Base-by-base conservation (phyloP, 495 filamentous ascomycete genomes). In the Halenospora varia region DNA sequence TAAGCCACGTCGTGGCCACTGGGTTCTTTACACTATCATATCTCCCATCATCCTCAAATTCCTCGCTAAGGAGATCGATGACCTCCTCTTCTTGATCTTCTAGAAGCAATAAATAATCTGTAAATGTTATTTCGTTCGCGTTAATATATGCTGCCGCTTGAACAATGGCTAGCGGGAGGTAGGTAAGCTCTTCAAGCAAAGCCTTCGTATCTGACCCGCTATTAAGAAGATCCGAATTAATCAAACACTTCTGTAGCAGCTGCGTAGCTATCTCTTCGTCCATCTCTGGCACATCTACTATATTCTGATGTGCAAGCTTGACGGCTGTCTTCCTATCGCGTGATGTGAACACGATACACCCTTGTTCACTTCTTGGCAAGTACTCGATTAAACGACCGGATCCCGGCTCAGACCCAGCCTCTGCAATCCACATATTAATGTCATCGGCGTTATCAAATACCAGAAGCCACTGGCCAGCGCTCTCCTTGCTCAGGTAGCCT, bases 81-180 rank as follows among this genome's bases (percentile, higher is more conserved):
- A 64, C 35, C 23, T 65, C 20, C 42, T 65, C 50, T 26, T 70
- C 64, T 26, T 60, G 62, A 15, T 64, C 29, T 17, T 24, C 22
- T n/a, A 53, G 25, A n/a, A 57, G 54, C 13, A 10, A 26, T 10
- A 54, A 17, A 26, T 62, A 62, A 20, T 57, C 54, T 2, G 41
- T 6, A 10, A 57, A 19, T 3, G 29, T 25, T 35, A 57, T 53
- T 2, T 25, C 29, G 25, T 73, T 78, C 56, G 72, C 65, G 48
- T 70, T 70, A 8, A 82, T 77, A 56, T 73, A 82, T 8, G 75
- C 68, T n/a, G n/a, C n/a, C n/a, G n/a, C n/a, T n/a, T n/a, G n/a
- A n/a, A n/a, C n/a, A n/a, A n/a, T n/a, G n/a, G 79, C 78, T 9
- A 83, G 66, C 6, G 77, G 78, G 2, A 80, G 67, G 39, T 62